Evolutionary conservation across 2,329 filamentous ascomycete species (phyloP), one percentile per base, ranked within the genome.

Genomic region (Trichophaea hybrida): DNA sequence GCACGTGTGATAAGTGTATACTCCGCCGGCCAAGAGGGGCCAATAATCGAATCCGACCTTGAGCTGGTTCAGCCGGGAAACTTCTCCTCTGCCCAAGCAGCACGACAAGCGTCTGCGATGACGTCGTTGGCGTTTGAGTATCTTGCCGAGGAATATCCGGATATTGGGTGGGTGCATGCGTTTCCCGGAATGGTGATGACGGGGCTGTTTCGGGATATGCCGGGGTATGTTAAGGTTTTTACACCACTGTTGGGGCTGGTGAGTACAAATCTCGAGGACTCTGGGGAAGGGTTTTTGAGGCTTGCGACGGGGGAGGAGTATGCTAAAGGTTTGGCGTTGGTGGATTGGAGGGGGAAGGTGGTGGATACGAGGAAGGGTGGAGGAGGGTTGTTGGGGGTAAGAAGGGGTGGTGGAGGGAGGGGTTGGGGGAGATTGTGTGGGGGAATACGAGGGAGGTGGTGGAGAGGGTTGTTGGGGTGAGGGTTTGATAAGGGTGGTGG

Each of bases 1-100:
- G 69, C 73, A 5, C 73, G 71, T 33, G 72, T 75, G 4, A 60
- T 76, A 58, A 70, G 73, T 4, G 72, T 77, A 1, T 66, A 74
- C 0, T 71, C 72, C 33, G 62, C 68, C 0, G 74, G 74, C 31
- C 67, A 66, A 13, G 71, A 72, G 0, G 63, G 63, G 10, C 68
- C 68, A 33, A 67, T 76, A 0, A 67, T 72, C 40, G 73, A 71
- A 67, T 68, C 72, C 0, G 75, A 76, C 40, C 69, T 76, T 1
- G 73, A 72, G 56, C 69, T 76, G 0, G 71, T 72, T 58, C 64
- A 58, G 2, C 64, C 62, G 1, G 61, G n/a, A 0, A 68, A 64
- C 35, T 75, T 70, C 57, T 69, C 63, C 38, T 58, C 75, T 0
- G 52, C 53, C 0, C 72, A 65, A 12, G 72, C 72, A 4, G 73